Base-by-base conservation (phyloP, 345 rosid genomes). In the Linum lewisii region DNA sequence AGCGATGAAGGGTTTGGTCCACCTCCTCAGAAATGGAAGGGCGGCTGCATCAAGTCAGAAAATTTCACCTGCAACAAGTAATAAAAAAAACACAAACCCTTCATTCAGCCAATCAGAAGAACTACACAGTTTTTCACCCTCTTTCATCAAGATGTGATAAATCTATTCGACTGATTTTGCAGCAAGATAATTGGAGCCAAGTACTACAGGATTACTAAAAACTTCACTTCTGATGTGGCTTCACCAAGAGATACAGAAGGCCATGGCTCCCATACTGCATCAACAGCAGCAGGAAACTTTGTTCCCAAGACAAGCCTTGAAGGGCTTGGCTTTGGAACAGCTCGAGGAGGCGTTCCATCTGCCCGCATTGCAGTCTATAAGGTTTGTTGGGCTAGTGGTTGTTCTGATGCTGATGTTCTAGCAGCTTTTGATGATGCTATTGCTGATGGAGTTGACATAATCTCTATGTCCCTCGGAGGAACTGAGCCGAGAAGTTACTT, bases 241-340 rank as follows among this genome's bases (percentile, higher is more conserved):
- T 52, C 56, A 21, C 56, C 56, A 24, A 52, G 56, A 20, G 56
- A 52, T 24, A 52, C 56, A 21, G 56, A 52, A 52, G 56, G 56
- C 56, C 56, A 52, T 15, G 56, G 56, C 5, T 20, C 24, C 56
- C 56, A 52, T 24, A 52, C 56, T 6, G 23, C 56, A 52, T 52
- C 56, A 24, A 52, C 56, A 21, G 56, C 25, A 24, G 56, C 56
- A 21, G 56, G 56, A 21, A 24, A 24, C 23, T 24, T 52, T 6
- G 56, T 52, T 21, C 24, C 23, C 23, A 52, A 52, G 56, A 24
- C 56, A 24, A 52, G 56, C 56, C 56, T 52, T 21, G 23, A 52
- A 21, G 56, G 56, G 5, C 56, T 52, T 19, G 56, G 24, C 3
- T 1, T 6, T 24, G 56, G 56, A 21, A 52, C 56, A 24, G 56